Evolutionary conservation across 495 filamentous ascomycete genomes (phyloP).

Genomic region (Penicillium subrubescens): DNA sequence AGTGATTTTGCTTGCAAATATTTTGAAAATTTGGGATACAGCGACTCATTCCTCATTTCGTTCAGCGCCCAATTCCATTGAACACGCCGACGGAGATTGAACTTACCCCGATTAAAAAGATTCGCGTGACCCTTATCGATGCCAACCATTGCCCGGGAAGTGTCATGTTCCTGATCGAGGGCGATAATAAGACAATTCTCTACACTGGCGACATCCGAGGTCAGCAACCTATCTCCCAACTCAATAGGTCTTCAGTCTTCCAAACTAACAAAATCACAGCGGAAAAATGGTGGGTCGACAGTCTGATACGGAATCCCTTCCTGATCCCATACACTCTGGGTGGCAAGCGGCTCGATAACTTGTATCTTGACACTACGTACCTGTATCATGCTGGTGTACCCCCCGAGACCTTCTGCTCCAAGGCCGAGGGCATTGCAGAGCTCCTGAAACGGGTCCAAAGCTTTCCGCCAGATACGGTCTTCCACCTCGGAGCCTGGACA

Average conservation of each 20-base stretch:
- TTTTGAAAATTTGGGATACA: neutral
- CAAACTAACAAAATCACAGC: conserved; percentile 38
- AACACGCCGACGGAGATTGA: conserved; percentile 82
- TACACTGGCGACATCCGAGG: conserved; percentile 94
- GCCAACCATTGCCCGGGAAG: conserved; percentile 92
- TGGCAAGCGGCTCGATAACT: conserved; percentile 65
- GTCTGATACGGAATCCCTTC: conserved; percentile 67
- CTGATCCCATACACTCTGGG: conserved; percentile 75
- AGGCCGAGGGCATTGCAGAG: conserved; percentile 74
- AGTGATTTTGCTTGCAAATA: neutral
- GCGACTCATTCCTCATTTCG: neutral
- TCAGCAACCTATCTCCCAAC: conserved; percentile 31
- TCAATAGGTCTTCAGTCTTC: no score
- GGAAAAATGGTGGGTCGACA: conserved; percentile 68
- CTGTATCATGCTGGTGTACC: conserved; percentile 51
- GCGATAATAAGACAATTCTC: conserved; percentile 70
- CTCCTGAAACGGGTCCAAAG: conserved; percentile 66
- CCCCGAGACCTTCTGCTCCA: conserved; percentile 54
- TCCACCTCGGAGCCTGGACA: conserved; percentile 90
- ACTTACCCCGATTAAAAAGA: conserved; percentile 62
- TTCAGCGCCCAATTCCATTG: conserved; percentile 76
- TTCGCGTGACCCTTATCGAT: conserved; percentile 83
- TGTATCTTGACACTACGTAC: conserved; percentile 87
- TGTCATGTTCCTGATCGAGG: conserved; percentile 93
- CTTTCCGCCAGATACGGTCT: conserved; percentile 76